These are phyloP conservation scores for Aspergillus oerlinghausenensis DNA, from an alignment of 2,329 filamentous ascomycete genomes.

Conservation along the genomic window DNA sequence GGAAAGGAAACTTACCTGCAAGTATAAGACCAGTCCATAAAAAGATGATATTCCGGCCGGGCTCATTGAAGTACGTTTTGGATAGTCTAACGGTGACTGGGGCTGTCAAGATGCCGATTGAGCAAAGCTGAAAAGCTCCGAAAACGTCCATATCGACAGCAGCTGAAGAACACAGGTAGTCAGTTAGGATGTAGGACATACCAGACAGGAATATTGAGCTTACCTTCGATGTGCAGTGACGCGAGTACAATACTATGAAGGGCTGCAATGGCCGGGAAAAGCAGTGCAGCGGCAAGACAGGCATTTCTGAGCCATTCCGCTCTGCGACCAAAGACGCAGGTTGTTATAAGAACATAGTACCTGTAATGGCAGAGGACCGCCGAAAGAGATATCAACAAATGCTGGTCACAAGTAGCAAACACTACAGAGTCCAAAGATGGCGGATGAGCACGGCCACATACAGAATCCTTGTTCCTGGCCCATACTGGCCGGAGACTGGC, in stretches of 20 bases:
- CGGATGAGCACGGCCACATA: slow-evolving; percentile 19
- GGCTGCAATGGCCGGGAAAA: slow-evolving; percentile 61
- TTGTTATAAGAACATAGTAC: slow-evolving; percentile 61
- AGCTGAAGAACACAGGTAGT: slow-evolving; percentile 32
- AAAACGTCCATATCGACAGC: slow-evolving; percentile 66
- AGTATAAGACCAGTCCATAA: slow-evolving; percentile 60
- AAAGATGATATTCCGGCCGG: slow-evolving; percentile 63
- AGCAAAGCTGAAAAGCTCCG: slow-evolving; percentile 63
- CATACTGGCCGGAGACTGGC: slow-evolving; percentile 42
- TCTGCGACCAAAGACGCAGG: slow-evolving; percentile 60
- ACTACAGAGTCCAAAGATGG: not conserved
- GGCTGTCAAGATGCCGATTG: slow-evolving; percentile 61
- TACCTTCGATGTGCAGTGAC: slow-evolving; percentile 55
- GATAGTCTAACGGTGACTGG: slow-evolving; percentile 60
- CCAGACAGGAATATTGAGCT: slow-evolving; percentile 20
- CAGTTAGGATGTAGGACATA: slow-evolving; percentile 3
- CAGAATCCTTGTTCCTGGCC: slow-evolving; percentile 38
- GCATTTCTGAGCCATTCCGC: slow-evolving; percentile 59
- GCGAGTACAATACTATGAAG: slow-evolving; percentile 61
- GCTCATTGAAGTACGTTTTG: slow-evolving; percentile 59
- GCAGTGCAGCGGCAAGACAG: slow-evolving; percentile 58
- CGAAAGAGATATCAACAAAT: not conserved
- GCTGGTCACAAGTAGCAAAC: not conserved
- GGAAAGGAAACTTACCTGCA: slow-evolving; percentile 44
- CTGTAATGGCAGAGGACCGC: slow-evolving; percentile 29